phyloP scores from a whole-genome alignment of 768 basidiomycete genomes.

The Tulasnella sp. region DNA sequence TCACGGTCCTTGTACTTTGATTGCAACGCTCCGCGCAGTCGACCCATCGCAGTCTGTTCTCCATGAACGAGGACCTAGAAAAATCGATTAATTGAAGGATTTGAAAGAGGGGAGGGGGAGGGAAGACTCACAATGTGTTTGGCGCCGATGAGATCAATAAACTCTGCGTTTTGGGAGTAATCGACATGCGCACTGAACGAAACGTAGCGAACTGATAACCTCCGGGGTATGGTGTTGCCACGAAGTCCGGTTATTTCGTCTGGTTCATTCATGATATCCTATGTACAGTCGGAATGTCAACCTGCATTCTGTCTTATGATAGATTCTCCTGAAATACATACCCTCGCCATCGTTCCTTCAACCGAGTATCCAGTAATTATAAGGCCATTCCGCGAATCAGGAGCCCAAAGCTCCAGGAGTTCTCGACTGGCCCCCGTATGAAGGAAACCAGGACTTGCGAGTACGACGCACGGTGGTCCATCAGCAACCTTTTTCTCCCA shows the following conservation, averaged over 20 bases:
- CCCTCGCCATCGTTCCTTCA: constrained; percentile 96
- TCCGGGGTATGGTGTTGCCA: constrained; percentile 78
- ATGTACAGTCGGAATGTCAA: constrained; percentile 29
- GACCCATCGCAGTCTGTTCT: constrained; percentile 91
- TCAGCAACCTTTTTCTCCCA: constrained; percentile 94
- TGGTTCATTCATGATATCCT: constrained; percentile 95
- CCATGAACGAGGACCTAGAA: constrained; percentile 89
- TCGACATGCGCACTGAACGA: constrained; percentile 99
- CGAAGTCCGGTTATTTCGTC: constrained; percentile 81
- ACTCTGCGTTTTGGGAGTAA: constrained; percentile 93
- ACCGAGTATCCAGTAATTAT: constrained; percentile 96
- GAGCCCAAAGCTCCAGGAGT: constrained; percentile 92
- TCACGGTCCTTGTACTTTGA: constrained; percentile 89
- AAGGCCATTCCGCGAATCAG: constrained; percentile 91
- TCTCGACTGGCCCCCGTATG: constrained; percentile 88
- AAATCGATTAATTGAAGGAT: neutral
- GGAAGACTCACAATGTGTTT: constrained; percentile 73
- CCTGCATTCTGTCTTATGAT: constrained; percentile 22
- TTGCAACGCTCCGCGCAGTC: constrained; percentile 83
- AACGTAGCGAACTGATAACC: constrained; percentile 93
- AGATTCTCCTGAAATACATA: constrained; percentile 59
- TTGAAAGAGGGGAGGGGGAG: neutral
- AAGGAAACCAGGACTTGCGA: constrained; percentile 95
- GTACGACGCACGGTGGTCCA: constrained; percentile 91
- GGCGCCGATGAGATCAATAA: constrained; percentile 89